A percentile compares a stretch with the other conserved stretches of the same genome.
Conservation (phyloP, 352 stramenopile genomes). For the Saprolegnia diclina region DNA sequence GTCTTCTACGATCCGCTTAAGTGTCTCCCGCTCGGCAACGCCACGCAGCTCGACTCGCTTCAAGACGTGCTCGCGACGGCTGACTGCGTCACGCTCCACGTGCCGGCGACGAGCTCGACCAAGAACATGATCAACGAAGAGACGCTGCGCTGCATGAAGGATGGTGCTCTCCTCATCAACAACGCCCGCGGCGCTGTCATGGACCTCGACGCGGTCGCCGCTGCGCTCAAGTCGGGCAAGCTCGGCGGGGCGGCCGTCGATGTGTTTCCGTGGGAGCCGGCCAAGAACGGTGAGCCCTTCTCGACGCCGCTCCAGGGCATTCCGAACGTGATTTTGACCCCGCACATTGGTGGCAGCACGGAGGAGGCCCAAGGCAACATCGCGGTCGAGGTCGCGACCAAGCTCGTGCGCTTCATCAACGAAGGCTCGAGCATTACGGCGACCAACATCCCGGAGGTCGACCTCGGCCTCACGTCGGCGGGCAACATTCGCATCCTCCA, state of each 20-base stretch:
- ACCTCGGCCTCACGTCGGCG: conserved; percentile 63
- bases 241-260: conserved; percentile 77
- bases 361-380: conserved; percentile 94
- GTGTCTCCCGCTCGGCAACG: conserved; percentile 65
- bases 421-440: conserved; percentile 71
- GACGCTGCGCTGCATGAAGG: conserved; percentile 88
- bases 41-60: conserved; percentile 78
- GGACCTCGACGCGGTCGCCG: conserved; percentile 89
- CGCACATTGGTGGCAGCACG: conserved; percentile 94
- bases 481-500: conserved; percentile 82
- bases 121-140: conserved; percentile 90
- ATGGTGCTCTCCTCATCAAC: conserved; percentile 90
- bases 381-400: conserved; percentile 70
- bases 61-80: conserved; percentile 75
- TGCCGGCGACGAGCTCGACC: conserved; percentile 90
- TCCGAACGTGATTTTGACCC: conserved; percentile 91
- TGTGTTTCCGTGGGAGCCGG: conserved; percentile 86
- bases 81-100: conserved; percentile 94
- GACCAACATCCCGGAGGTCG: conserved; percentile 73
- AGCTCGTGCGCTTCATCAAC: conserved; percentile 80
- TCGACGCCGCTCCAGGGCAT: conserved; percentile 85
- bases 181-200: conserved; percentile 93
- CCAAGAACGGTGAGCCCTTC: conserved; percentile 76
- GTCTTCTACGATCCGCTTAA: conserved; percentile 91
- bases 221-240: conserved; percentile 84